Evolutionary conservation across 2,329 filamentous ascomycete species (phyloP), one percentile per base, ranked within the genome.

Genomic region (Cladophialophora psammophila): DNA sequence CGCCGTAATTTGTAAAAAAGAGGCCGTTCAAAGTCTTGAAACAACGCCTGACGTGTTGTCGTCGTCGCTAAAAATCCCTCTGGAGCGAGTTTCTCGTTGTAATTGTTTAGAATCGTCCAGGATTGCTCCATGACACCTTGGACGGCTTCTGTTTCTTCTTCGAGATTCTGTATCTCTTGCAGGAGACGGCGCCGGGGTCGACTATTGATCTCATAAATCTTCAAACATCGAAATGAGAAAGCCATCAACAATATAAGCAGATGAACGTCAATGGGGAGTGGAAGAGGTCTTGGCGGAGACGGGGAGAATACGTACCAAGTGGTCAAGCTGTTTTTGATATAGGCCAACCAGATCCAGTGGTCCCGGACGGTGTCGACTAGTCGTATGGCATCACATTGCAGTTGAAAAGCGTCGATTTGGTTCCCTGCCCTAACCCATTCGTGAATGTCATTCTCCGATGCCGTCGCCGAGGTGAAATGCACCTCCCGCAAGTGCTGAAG

Each of bases 161-260:
- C 35, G 15, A 58, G 55, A 15, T 20, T 38, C 35, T 38, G 55
- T 12, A 58, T 58, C 35, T 58, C 55, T 58, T 58, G 55, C 36
- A 58, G 35, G 8, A 58, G 55, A 20, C 55, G 55, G 31, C 55
- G 55, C 5, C 55, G 55, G 13, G 55, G 55, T 35, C 40, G 55
- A 20, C 42, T 38, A 9, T 58, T 15, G n/a, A 42, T 15, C 38
- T 40, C 38, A 15, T 40, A 8, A 15, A 1, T 12, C 55, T 58
- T 58, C 54, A 38, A n/a, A 57, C 7, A n/a, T 35, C 54, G 26
- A 26, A 26, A 26, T 26, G 26, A 26, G 26, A 26, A 26, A 26
- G 26, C 3, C 26, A 26, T 3, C 2, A 26, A 26, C 2, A 2
- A 26, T 26, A 26, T 26, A 26, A 26, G 26, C 26, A 26, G 26